Evolutionary conservation across 208 protist species (phyloP).

Genomic region (Plasmodiophora brassicae): DNA sequence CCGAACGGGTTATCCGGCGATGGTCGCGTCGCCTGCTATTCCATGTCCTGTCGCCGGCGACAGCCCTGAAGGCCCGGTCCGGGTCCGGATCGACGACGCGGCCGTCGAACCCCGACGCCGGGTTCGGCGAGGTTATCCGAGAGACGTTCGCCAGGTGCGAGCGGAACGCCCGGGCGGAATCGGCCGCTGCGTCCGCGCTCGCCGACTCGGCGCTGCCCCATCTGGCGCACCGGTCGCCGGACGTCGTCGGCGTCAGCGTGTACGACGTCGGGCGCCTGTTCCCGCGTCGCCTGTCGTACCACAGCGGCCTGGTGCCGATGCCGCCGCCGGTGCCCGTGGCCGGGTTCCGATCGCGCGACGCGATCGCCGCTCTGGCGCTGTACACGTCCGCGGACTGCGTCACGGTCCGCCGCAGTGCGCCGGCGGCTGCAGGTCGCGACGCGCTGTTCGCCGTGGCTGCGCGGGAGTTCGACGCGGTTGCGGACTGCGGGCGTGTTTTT

Average conservation of each 20-base stretch:
- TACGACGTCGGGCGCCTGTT: background rate
- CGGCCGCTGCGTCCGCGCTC: background rate
- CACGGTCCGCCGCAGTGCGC: too few relatives aligned
- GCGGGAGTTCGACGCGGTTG: too few relatives aligned
- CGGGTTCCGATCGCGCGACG: too few relatives aligned
- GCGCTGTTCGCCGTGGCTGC: too few relatives aligned
- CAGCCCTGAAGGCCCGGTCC: too few relatives aligned
- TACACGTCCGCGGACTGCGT: too few relatives aligned
- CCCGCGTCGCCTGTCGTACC: background rate
- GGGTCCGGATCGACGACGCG: background rate
- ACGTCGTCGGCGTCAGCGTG: background rate
- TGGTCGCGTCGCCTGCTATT: too few relatives aligned
- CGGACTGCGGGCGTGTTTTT: too few relatives aligned
- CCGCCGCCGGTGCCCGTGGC: background rate
- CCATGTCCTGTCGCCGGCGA: too few relatives aligned
- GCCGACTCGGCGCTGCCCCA: background rate
- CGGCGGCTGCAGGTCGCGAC: too few relatives aligned
- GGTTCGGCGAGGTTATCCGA: background rate
- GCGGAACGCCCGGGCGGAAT: background rate
- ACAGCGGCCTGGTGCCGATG: background rate
- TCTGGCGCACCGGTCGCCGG: background rate
- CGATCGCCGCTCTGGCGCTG: too few relatives aligned
- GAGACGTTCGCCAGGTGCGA: background rate
- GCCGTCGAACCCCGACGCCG: background rate
- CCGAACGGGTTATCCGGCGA: too few relatives aligned